A percentile compares a stretch with the other conserved stretches of the same genome.
phyloP scores from a whole-genome alignment of 192 early-diverging fungal genomes.

The Spizellomyces punctatus region DNA sequence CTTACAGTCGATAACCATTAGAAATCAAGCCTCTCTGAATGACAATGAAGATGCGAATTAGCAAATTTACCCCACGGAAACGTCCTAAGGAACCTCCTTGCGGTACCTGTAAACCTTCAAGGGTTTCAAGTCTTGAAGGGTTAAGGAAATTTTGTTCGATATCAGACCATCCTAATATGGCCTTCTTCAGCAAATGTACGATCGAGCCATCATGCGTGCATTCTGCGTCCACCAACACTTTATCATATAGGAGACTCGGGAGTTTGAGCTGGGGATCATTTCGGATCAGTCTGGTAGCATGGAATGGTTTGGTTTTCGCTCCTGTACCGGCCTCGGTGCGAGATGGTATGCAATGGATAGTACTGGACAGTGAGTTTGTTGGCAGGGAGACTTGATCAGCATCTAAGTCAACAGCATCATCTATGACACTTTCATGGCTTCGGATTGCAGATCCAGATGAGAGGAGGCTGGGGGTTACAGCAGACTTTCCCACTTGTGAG shows the following conservation, averaged over 20 bases:
- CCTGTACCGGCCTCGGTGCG: not conserved
- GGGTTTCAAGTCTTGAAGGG: not conserved
- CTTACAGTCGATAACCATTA: constrained; percentile 78
- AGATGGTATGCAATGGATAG: too few species aligned
- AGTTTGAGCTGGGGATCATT: constrained; percentile 53
- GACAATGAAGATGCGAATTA: constrained; percentile 16
- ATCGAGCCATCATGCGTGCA: constrained; percentile 94
- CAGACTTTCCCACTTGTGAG: constrained; percentile 14
- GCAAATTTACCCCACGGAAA: constrained; percentile 54
- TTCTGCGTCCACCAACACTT: constrained; percentile 71
- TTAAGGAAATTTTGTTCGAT: constrained; percentile 39
- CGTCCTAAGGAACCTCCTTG: constrained; percentile 65
- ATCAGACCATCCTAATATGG: constrained; percentile 67
- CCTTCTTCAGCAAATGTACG: constrained; percentile 64
- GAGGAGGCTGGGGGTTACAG: too few species aligned
- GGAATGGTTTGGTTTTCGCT: constrained; percentile 69
- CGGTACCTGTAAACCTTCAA: not conserved
- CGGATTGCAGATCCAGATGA: too few species aligned
- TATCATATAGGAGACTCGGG: constrained; percentile 59
- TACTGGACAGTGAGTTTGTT: too few species aligned
- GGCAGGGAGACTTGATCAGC: too few species aligned
- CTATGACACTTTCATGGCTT: too few species aligned
- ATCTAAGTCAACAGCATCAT: too few species aligned
- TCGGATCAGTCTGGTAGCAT: constrained; percentile 70
- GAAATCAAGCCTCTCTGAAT: constrained; percentile 69